Percentiles rank a stretch among this genome's conserved stretches.
These are phyloP conservation scores for Sparassis latifolia DNA, from an alignment of 1,284 basidiomycete genomes.

Conservation along the genomic window DNA sequence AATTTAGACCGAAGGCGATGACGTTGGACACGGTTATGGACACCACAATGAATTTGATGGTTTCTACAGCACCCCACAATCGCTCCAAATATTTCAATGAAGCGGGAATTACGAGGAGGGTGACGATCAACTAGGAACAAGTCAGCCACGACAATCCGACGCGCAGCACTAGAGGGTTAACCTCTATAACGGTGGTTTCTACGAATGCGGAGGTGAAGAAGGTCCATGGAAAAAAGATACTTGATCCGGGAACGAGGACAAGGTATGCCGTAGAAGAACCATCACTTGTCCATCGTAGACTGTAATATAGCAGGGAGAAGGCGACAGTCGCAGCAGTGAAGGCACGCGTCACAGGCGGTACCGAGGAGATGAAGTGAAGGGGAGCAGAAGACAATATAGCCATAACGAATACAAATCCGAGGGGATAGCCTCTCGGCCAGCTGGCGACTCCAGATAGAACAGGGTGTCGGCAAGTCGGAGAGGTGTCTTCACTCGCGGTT, in stretches of 20 bases:
- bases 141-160: conserved; percentile 6
- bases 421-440: neutral
- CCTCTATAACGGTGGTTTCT: conserved; percentile 82
- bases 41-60: conserved; percentile 79
- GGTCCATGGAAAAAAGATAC: conserved; percentile 90
- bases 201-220: conserved; percentile 84
- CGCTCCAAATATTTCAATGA: conserved; percentile 88
- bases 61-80: conserved; percentile 87
- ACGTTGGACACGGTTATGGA: conserved; percentile 81
- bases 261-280: conserved; percentile 63
- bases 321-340: conserved; percentile 67
- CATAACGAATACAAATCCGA: conserved; percentile 36
- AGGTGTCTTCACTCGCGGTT: no score
- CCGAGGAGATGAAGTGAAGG: conserved; percentile 56
- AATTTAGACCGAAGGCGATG: conserved; percentile 79
- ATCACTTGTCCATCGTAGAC: conserved; percentile 50
- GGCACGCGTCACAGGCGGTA: conserved; percentile 74
- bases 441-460: no score
- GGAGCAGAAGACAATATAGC: conserved; percentile 64
- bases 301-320: conserved; percentile 59
- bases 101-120: conserved; percentile 75
- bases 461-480: no score
- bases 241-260: conserved; percentile 78
- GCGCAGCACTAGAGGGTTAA: conserved; percentile 30
- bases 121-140: conserved; percentile 60